phyloP scores from a whole-genome alignment of 768 basidiomycete genomes.

The Grammothele lineata region DNA sequence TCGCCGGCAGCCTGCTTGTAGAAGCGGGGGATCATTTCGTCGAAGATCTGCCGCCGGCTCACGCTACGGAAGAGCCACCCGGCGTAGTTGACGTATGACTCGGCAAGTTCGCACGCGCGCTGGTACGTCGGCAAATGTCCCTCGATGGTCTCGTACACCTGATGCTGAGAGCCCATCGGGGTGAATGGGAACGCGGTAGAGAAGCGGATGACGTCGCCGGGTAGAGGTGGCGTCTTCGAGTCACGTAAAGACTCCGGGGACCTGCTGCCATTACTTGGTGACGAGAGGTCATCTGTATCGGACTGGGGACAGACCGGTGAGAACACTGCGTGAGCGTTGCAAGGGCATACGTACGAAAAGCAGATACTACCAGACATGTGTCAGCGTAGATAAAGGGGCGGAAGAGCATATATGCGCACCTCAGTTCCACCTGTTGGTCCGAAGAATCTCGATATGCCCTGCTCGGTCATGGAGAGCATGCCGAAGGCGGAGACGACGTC shows the following conservation, averaged over 20 bases:
- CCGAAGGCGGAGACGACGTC: slow-evolving; percentile 55
- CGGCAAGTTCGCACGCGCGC: slow-evolving; percentile 40
- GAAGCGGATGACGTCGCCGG: slow-evolving; percentile 40
- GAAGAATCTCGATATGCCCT: slow-evolving; percentile 68
- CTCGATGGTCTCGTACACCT: slow-evolving; percentile 47
- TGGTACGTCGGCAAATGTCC: slow-evolving; percentile 51
- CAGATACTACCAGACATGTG: slow-evolving; percentile 14
- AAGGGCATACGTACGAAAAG: slow-evolving; percentile 13
- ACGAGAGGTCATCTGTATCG: slow-evolving; percentile 11
- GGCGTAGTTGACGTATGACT: slow-evolving; percentile 44
- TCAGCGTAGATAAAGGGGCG: not conserved
- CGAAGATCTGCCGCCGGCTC: slow-evolving; percentile 48
- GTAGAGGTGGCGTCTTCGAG: slow-evolving; percentile 26
- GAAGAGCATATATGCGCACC: slow-evolving; percentile 34
- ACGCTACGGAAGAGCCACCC: slow-evolving; percentile 52
- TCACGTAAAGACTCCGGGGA: slow-evolving; percentile 26
- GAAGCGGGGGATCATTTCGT: slow-evolving; percentile 58
- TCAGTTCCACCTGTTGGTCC: slow-evolving; percentile 71
- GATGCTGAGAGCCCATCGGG: slow-evolving; percentile 45
- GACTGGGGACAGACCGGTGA: slow-evolving; percentile 9
- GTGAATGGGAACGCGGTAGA: slow-evolving; percentile 63
- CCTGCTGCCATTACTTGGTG: slow-evolving; percentile 19
- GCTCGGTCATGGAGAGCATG: slow-evolving; percentile 65
- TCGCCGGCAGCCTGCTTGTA: slow-evolving; percentile 34
- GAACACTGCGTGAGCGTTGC: not conserved